Percentiles rank a stretch among this genome's conserved stretches.
phyloP scores from a whole-genome alignment of 331 rosid genomes.

The Arachis monticola region DNA sequence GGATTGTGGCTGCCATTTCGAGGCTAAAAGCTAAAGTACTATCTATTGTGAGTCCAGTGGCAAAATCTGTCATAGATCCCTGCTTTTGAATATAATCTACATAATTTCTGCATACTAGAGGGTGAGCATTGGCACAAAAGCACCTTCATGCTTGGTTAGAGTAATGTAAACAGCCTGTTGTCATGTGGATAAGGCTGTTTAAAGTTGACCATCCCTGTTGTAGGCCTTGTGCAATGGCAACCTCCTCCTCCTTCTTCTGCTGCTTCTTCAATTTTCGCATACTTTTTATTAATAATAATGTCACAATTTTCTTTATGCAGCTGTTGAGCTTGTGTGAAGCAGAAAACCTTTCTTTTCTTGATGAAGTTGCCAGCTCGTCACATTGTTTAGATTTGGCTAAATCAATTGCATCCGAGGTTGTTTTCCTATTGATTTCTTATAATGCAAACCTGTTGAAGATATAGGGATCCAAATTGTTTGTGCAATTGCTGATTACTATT shows the following conservation, averaged over 20 bases:
- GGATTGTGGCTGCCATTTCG: conserved; percentile 76
- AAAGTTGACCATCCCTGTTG: conserved; percentile 17
- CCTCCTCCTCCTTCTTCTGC: neutral
- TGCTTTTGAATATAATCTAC: conserved; percentile 34
- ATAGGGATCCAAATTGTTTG: neutral
- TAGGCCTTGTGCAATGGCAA: conserved; percentile 10
- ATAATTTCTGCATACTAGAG: conserved; percentile 36
- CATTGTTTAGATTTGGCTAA: conserved; percentile 75
- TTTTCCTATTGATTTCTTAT: conserved; percentile 35
- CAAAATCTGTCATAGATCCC: conserved; percentile 21
- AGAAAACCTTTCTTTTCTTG: conserved; percentile 85
- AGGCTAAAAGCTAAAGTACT: conserved; percentile 81
- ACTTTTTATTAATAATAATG: conserved; percentile 13
- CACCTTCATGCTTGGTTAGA: conserved; percentile 25
- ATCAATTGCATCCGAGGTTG: conserved; percentile 84
- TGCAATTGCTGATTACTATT: conserved; percentile 10
- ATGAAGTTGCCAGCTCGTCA: conserved; percentile 80
- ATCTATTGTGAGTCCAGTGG: conserved; percentile 69
- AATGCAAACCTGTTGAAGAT: conserved; percentile 23
- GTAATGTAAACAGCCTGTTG: conserved; percentile 24
- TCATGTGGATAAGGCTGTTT: conserved; percentile 4
- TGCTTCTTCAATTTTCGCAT: conserved; percentile 17
- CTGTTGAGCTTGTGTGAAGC: conserved; percentile 84
- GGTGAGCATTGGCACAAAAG: conserved; percentile 25
- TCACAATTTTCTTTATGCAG: conserved; percentile 49